Percentiles rank a stretch among this genome's conserved stretches.
Conservation (phyloP, 805 yeast species). For the Barnettozyma californica region DNA sequence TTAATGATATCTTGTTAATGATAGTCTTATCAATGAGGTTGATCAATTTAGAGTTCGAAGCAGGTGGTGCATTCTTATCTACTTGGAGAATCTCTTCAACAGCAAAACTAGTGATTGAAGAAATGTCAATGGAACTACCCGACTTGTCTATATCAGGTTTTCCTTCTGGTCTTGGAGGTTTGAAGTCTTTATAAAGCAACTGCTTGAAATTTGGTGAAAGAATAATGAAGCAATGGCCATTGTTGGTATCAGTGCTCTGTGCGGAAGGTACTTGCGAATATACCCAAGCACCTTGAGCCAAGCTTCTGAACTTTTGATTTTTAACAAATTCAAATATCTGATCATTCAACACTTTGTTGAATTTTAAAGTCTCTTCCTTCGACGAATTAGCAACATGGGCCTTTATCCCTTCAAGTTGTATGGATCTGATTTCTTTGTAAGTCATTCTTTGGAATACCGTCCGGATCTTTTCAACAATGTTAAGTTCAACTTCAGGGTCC, state of each 20-base stretch:
- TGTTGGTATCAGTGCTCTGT: constrained; percentile 23
- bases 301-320: constrained; percentile 66
- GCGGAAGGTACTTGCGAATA: constrained; percentile 50
- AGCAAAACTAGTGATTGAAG: constrained; percentile 45
- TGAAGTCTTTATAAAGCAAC: constrained; percentile 56
- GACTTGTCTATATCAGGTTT: constrained; percentile 59
- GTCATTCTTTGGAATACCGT: constrained; percentile 37
- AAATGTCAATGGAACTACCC: constrained; percentile 44
- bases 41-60: constrained; percentile 39
- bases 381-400: constrained; percentile 35
- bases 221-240: constrained; percentile 42
- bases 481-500: constrained; percentile 17
- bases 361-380: constrained; percentile 39
- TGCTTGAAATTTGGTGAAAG: constrained; percentile 63
- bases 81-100: constrained; percentile 44
- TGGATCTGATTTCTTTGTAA: constrained; percentile 46
- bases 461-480: constrained; percentile 39
- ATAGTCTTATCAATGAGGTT: constrained; percentile 52
- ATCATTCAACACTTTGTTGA: constrained; percentile 42
- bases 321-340: constrained; percentile 69
- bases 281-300: constrained; percentile 81
- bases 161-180: constrained; percentile 35
- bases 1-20: constrained; percentile 50
- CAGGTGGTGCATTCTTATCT: constrained; percentile 34
- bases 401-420: constrained; percentile 45